Base-by-base conservation (phyloP, 148 eudicot genomes). In the Talinum fruticosum region DNA sequence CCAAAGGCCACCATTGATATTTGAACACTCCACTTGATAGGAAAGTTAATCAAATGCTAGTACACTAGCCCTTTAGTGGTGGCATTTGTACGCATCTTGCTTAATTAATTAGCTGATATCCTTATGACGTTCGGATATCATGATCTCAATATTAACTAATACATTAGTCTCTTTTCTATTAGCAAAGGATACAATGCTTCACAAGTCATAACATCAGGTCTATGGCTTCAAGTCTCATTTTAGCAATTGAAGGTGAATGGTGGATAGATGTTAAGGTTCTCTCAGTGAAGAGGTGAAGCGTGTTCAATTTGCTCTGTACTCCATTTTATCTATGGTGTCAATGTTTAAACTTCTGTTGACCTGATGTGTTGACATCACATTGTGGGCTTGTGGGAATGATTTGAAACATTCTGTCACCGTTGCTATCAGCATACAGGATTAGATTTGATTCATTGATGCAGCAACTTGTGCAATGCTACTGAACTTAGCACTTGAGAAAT, bases 211-310 rank as follows among this genome's bases (percentile, higher is more conserved):
- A 30, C 30, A 12, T 8, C 23, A 4, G 47, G 10, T 19, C 23
- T 44, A 12, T 75, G 71, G 35, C 76, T 67, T 67, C 38, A 28
- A 15, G n/a, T n/a, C n/a, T n/a, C n/a, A n/a, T n/a, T 29, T 66
- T 2, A 54, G 59, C 32, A 33, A 12, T 53, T 62, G 69, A 19
- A 62, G 36, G 26, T 33, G 34, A 24, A 16, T 62, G 51, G 69
- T 62, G 37, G 32, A 29, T 26, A 38, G 44, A 29, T 30, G n/a
- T 0, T 35, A 32, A 47, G 3, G 33, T n/a, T 33, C 29, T 64
- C 0, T 10, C 15, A 21, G 1, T n/a, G 18, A 8, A 34, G 30
- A 26, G 38, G 38, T 14, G 23, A 29, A 32, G 18, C 62, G 14
- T 66, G 41, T 44, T 35, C 10, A 18, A 26, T 44, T 32, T 28